Evolutionary conservation across 306 rosid species (phyloP), one percentile per base, ranked within the genome.

Genomic region (Medicago lupulina): DNA sequence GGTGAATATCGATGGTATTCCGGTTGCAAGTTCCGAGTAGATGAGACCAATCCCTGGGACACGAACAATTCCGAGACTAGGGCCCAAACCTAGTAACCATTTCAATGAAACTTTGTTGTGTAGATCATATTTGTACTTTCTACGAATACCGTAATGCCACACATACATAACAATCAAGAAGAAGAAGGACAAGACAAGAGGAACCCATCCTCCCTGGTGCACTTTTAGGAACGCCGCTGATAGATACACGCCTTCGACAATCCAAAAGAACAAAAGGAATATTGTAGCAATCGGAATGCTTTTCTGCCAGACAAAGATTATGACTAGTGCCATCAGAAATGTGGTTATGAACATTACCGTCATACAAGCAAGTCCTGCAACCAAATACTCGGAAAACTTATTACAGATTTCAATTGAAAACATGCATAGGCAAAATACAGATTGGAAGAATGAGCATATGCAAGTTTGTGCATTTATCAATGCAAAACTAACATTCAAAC

Each of bases 31-130:
- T 86, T 92, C 97, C 0, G 97, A 82, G 86, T 92, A 90, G 78
- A 92, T 90, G 86, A 92, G 89, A 67, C 97, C 97, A 23, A 92
- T 87, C n/a, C 97, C 97, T 2, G 97, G 93, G 59, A 92, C 97
- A 17, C 97, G 93, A 50, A 90, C 96, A 74, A 90, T 88, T 71
- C 97, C 96, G 0, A 92, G 96, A 84, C 96, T 92, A 25, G 97
- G 97, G 67, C 96, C 97, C 41, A 92, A 79, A 40, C 89, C 91
- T 36, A 92, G 83, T 66, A 92, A 70, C 97, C 97, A 90, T 81
- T 84, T 90, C 46, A 92, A 69, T 25, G 97, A 88, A 82, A 88
- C 97, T 85, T 90, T 92, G 79, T 87, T 92, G 85, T 85, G 89
- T 43, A 90, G 83, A 41, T 92, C 96, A 71, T 83, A 87, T 86